Evolutionary conservation across 1,139 yeast genomes (phyloP), one percentile per base, ranked within the genome.

Genomic region (Petasospora rhodanensis): DNA sequence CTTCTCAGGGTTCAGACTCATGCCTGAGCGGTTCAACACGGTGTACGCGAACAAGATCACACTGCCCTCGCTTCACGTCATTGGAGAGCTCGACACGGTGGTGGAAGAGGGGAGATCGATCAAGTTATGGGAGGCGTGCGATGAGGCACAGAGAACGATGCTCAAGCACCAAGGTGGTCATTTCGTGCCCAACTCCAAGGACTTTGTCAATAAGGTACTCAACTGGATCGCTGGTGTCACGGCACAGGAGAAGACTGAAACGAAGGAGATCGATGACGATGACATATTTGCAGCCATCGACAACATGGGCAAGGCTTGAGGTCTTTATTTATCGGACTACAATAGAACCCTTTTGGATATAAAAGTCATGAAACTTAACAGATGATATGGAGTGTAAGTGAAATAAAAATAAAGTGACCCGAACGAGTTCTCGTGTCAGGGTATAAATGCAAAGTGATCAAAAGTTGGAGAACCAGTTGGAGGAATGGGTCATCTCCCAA

Each of bases 11-110:
- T 89, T 85, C 62, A 69, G 71, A 46, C 60, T 84, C 31, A 69
- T 67, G 43, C 78, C 82, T 2, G 61, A 65, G 10, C 56, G 63
- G 25, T 78, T 75, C 43, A 72, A 70, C 46, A 57, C 60, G 23
- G 69, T 56, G 43, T 78, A 76, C 50, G 59, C 59, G n/a, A 56
- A 64, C 39, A 50, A 53, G 23, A 59, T 79, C 31, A 57, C 62
- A 11, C 55, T 79, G 2, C 83, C 84, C 5, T 65, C 81, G 2
- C 61, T 91, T 34, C 96, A 87, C 54, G 79, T 91, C 0, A 61
- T 79, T 35, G 97, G 97, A 7, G 89, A 89, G 35, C 61, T 87
- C 25, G 98, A 91, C 53, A 85, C 96, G 0, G 80, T 91, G 12
- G 91, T 89, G 3, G 76, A 80, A n/a, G 87, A 82, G 31, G 79